Evolutionary conservation across 257 asterid species (phyloP).

Genomic region (Rauvolfia tetraphylla): DNA sequence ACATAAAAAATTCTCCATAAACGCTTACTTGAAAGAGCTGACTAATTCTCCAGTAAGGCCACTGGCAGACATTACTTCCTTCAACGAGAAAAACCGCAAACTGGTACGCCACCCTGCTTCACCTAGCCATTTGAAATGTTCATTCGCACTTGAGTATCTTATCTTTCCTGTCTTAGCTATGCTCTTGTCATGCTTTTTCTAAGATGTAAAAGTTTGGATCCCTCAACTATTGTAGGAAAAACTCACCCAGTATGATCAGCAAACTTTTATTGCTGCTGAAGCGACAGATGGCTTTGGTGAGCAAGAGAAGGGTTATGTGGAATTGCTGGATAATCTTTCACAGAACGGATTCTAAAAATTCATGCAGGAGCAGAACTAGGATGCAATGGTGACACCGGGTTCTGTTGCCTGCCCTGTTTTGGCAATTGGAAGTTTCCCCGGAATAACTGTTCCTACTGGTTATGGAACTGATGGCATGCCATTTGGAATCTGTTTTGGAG

Average conservation of each 20-base stretch:
- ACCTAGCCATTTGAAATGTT: not conserved
- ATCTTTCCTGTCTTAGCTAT: not conserved
- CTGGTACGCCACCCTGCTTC: conserved; percentile 28
- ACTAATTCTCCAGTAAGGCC: conserved; percentile 46
- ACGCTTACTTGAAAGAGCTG: conserved; percentile 40
- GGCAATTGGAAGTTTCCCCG: conserved; percentile 67
- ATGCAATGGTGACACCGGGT: conserved; percentile 49
- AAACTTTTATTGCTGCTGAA: conserved; percentile 44
- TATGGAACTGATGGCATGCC: conserved; percentile 56
- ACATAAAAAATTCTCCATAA: no score
- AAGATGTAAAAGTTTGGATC: not conserved
- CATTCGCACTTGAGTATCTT: not conserved
- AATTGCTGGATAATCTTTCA: conserved; percentile 40
- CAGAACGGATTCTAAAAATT: conserved; percentile 52
- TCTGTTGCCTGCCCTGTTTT: conserved; percentile 31
- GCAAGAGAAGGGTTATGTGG: conserved; percentile 30
- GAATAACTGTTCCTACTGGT: conserved; percentile 57
- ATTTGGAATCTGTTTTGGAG: conserved; percentile 58
- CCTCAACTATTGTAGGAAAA: conserved; percentile 23
- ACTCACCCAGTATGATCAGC: conserved; percentile 34
- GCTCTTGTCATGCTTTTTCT: not conserved
- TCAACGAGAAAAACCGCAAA: conserved; percentile 48
- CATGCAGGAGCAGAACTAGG: conserved; percentile 46
- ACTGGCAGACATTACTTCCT: conserved; percentile 49
- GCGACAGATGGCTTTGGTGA: conserved; percentile 49